Evolutionary conservation across 371 early-diverging fungal species (phyloP), one percentile per base, ranked within the genome.

Genomic region (Coemansia sp.): DNA sequence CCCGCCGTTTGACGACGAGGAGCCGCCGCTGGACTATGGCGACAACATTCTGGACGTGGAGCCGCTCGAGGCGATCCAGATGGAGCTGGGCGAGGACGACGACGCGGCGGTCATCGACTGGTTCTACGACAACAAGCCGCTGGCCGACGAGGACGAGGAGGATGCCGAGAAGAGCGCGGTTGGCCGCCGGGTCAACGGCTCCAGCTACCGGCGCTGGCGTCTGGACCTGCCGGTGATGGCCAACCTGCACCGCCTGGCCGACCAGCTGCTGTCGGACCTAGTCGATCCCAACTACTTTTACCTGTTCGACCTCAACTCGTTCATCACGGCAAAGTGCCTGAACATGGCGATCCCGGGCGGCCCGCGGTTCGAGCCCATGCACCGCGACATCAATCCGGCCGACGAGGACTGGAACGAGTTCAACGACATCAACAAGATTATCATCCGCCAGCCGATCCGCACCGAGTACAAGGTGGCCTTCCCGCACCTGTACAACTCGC

Each of bases 361-460:
- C 33, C 97, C 98, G 37, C 96, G 96, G 69, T 99, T 98, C 56
- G 99, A 99, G 77, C 98, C 98, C 11, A 82, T 99, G 47, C 92
- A 91, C 76, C 87, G 94, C 40, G 99, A 98, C 75, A 83, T 93
- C 66, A 96, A 99, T 67, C 86, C 93, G 4, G 90, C 89, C 3
- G 98, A 99, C 76, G 98, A 99, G 70, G 98, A 99, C 81, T 99
- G 99, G 99, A 99, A 98, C 77, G 99, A 98, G 79, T 99, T 99
- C 81, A 99, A 99, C 83, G 99, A 99, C 74, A 96, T 99, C 82
- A 94, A 95, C 91, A 98, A 98, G 81, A 91, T 99, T 63, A 97
- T 99, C 65, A 94, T 99, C 59, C 92, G 99, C 50, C 95, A 96
- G 67, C 97, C 97, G 10, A 87, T 97, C 56, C 91, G 98, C 59